Conservation (phyloP, 768 basidiomycete genomes). For the Tylopilus vinaceipallidus region DNA sequence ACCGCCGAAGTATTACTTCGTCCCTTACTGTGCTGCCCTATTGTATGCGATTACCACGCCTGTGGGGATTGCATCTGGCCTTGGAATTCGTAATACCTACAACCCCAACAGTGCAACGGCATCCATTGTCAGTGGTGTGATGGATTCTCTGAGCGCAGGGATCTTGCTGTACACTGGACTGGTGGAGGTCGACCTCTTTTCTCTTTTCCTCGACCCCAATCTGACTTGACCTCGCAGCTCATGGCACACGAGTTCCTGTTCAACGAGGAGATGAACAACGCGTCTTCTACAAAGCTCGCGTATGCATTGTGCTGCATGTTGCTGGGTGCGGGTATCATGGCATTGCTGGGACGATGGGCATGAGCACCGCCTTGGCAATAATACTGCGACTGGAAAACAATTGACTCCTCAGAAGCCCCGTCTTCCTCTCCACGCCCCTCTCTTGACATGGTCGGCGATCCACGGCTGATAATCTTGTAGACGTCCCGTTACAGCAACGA, state of each 20-base stretch:
- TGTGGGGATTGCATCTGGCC: constrained; percentile 82
- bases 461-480: too few species aligned
- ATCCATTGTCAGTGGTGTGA: constrained; percentile 76
- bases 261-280: constrained; percentile 80
- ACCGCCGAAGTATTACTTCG: constrained; percentile 48
- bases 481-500: too few species aligned
- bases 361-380: too few species aligned
- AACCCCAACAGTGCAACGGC: constrained; percentile 77
- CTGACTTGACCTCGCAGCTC: constrained; percentile 44
- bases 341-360: constrained; percentile 88
- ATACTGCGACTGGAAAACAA: too few species aligned
- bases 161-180: constrained; percentile 87
- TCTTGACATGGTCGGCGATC: too few species aligned
- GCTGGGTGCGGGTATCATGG: constrained; percentile 84
- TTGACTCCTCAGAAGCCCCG: too few species aligned
- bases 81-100: constrained; percentile 76
- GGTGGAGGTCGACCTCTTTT: constrained; percentile 56
- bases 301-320: constrained; percentile 79
- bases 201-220: neutral
- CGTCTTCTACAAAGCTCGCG: constrained; percentile 57
- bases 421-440: too few species aligned
- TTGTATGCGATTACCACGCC: constrained; percentile 82
- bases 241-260: constrained; percentile 95
- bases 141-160: constrained; percentile 85
- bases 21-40: constrained; percentile 59